Evolutionary conservation across 176 grass and related monocot species (phyloP).

Genomic region (Phoenix roebelenii): DNA sequence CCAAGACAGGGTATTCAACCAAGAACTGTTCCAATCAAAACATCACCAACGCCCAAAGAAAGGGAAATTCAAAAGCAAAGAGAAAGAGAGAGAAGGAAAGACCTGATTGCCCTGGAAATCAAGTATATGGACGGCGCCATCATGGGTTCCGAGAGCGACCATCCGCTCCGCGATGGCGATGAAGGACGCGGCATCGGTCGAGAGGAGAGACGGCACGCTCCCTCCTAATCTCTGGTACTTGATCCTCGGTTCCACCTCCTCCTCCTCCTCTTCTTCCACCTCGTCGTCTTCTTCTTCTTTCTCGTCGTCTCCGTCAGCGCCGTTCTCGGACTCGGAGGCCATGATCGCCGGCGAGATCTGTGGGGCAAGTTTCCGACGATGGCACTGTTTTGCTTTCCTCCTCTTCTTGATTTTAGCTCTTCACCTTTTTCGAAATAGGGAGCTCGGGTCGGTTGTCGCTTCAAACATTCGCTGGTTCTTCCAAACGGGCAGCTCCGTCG

Average conservation of each 20-base stretch:
- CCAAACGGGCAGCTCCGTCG: too few species aligned
- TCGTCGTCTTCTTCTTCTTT: conserved; percentile 30
- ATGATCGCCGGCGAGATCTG: conserved; percentile 15
- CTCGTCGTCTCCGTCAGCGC: conserved; percentile 30
- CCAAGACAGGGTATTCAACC: too few species aligned
- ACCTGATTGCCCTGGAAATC: conserved; percentile 99
- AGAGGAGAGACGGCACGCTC: conserved; percentile 66
- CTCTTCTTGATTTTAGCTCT: too few species aligned
- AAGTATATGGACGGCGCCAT: conserved; percentile 86
- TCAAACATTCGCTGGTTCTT: too few species aligned
- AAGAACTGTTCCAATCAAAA: neutral
- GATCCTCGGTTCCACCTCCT: conserved; percentile 79
- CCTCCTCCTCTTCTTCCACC: conserved; percentile 32
- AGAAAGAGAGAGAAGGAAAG: neutral
- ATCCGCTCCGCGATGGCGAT: conserved; percentile 87
- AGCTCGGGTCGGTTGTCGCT: too few species aligned
- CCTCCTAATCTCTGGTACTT: conserved; percentile 94
- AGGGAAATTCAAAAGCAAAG: too few species aligned
- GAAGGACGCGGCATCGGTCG: conserved; percentile 60
- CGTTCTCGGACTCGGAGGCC: conserved; percentile 52
- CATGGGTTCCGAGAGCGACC: conserved; percentile 85
- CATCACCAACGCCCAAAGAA: neutral
- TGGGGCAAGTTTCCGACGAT: too few species aligned
- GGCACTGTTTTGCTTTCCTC: too few species aligned
- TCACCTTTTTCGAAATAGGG: too few species aligned